Evolutionary conservation across 805 yeast genomes (phyloP).

Genomic region (Wickerhamiella occidentalis): DNA sequence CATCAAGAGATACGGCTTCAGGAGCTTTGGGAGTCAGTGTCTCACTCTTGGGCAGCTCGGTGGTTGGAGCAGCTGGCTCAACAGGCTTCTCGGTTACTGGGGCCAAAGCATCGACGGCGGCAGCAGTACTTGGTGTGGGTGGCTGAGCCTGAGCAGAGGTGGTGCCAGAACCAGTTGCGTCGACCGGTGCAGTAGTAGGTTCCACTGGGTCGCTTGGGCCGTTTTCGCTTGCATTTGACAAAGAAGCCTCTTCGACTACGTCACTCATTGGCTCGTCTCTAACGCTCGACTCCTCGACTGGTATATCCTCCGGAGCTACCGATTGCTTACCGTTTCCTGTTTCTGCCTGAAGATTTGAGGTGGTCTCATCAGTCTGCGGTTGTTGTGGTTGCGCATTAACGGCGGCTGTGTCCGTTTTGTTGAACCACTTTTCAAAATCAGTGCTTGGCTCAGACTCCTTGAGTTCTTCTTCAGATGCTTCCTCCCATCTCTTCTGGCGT

Average conservation of each 20-base stretch:
- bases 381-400: too few relatives aligned
- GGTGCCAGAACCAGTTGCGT: neutral
- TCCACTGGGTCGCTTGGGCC: neutral
- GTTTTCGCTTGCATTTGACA: neutral
- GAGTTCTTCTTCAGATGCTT: neutral
- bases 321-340: neutral
- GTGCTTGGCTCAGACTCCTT: neutral
- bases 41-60: neutral
- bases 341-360: neutral
- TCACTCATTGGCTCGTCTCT: conserved; percentile 8
- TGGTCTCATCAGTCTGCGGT: neutral
- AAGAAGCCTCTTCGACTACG: neutral
- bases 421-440: conserved; percentile 1
- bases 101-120: too few relatives aligned
- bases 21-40: neutral
- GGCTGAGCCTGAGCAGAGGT: neutral
- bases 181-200: neutral
- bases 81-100: neutral
- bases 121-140: neutral
- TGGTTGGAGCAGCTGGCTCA: neutral
- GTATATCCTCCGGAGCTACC: neutral
- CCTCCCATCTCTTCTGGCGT: conserved; percentile 2
- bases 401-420: neutral
- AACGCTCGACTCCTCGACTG: conserved; percentile 2
- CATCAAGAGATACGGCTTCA: neutral